Conservation (phyloP, 495 filamentous ascomycete genomes). For the Hypoxylon rickii region DNA sequence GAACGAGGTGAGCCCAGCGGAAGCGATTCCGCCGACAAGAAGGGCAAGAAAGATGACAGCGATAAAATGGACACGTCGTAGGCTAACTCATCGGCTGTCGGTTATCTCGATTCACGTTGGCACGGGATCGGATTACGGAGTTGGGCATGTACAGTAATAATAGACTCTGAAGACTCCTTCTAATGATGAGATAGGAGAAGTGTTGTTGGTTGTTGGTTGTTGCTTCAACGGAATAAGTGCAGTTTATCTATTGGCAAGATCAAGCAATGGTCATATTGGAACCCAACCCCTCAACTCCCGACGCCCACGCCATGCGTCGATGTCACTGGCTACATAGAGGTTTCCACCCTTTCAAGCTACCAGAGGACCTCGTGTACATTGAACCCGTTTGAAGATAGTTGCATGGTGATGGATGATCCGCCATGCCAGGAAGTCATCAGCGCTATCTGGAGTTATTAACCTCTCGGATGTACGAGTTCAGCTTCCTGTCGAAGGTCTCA, state of each 20-base stretch:
- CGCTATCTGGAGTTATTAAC: slow-evolving; percentile 53
- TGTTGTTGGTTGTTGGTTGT: too few species aligned
- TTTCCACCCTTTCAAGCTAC: slow-evolving; percentile 2
- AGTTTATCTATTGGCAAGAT: slow-evolving; percentile 12
- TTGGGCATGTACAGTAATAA: slow-evolving; percentile 37
- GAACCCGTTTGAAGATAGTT: too few species aligned
- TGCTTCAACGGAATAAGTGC: slow-evolving; percentile 1
- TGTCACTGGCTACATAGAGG: slow-evolving; percentile 14
- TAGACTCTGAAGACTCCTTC: slow-evolving; percentile 20
- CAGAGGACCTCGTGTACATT: too few species aligned
- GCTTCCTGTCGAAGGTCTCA: slow-evolving; percentile 87
- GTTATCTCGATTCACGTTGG: slow-evolving; percentile 9
- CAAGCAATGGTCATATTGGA: slow-evolving; percentile 3
- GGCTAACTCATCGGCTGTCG: slow-evolving; percentile 2
- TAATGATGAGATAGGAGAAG: slow-evolving; percentile 13
- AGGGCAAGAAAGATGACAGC: slow-evolving; percentile 66
- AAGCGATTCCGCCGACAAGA: slow-evolving; percentile 49
- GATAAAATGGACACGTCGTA: slow-evolving; percentile 93
- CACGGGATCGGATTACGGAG: slow-evolving; percentile 27
- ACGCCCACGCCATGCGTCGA: slow-evolving; percentile 39
- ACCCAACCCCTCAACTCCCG: slow-evolving; percentile 26
- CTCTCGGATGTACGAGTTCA: slow-evolving; percentile 72
- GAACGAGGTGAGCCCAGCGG: slow-evolving; percentile 71
- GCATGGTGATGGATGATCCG: too few species aligned
- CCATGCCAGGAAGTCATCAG: background rate